Evolutionary conservation across 257 asterid species (phyloP).

Genomic region (Penstemon barbatus): DNA sequence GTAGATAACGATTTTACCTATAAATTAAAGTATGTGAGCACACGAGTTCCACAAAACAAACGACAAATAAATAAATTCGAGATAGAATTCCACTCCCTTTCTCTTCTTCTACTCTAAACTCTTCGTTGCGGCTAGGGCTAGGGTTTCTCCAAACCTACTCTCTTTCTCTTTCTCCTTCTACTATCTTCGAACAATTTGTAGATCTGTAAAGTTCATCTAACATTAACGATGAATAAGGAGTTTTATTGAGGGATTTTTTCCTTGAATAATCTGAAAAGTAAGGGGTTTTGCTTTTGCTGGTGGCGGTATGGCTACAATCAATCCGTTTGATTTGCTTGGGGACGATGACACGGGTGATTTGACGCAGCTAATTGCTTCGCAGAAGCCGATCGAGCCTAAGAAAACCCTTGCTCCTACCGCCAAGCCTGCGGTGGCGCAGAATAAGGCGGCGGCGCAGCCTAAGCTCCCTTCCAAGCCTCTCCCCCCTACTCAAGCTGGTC

Average conservation of each 20-base stretch:
- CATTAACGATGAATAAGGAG: conserved; percentile 29
- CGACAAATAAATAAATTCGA: too few species aligned
- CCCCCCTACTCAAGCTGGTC: conserved; percentile 80
- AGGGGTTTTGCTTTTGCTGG: conserved; percentile 31
- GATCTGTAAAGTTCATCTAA: conserved; percentile 22
- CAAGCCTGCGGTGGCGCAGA: conserved; percentile 29
- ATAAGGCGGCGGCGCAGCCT: conserved; percentile 36
- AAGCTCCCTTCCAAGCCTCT: conserved; percentile 79
- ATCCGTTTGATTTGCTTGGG: conserved; percentile 88
- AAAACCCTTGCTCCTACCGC: conserved; percentile 40
- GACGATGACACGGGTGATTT: conserved; percentile 76
- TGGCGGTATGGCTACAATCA: conserved; percentile 65
- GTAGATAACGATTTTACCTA: too few species aligned
- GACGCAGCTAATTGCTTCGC: conserved; percentile 58
- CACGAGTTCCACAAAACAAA: too few species aligned
- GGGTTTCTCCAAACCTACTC: conserved; percentile 60
- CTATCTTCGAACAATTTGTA: conserved; percentile 4
- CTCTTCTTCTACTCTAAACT: conserved; percentile 1
- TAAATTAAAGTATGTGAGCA: too few species aligned
- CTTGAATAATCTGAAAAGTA: conserved; percentile 21
- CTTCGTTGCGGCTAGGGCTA: conserved; percentile 88
- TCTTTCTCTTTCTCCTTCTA: conserved; percentile 7
- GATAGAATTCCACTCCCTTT: background rate
- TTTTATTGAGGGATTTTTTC: conserved; percentile 23
- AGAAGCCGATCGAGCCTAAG: conserved; percentile 54